phyloP scores from a whole-genome alignment of 352 stramenopile genomes.

The Pelagophyceae sp. region DNA sequence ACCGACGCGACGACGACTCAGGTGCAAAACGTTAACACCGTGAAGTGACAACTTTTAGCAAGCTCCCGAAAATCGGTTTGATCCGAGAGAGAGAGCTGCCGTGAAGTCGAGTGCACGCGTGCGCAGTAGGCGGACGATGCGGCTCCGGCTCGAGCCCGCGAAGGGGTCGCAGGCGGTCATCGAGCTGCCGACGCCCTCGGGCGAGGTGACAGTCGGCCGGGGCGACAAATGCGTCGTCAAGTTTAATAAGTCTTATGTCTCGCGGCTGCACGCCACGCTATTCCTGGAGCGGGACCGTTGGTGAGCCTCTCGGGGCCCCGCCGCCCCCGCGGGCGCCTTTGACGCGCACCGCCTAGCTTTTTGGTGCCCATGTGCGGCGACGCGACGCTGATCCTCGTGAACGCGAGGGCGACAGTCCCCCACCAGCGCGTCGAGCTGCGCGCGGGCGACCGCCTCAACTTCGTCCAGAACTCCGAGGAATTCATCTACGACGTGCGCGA shows the following conservation, averaged over 20 bases:
- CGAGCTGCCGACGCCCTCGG: not conserved
- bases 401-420: not conserved
- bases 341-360: not conserved
- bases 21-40: too few relatives aligned
- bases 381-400: not conserved
- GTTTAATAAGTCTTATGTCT: not conserved
- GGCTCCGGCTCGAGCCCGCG: not conserved
- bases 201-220: not conserved
- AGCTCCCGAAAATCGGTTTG: too few relatives aligned
- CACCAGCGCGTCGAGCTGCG: slow-evolving; percentile 8
- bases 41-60: too few relatives aligned
- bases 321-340: too few relatives aligned
- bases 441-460: not conserved
- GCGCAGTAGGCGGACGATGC: too few relatives aligned
- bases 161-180: too few relatives aligned
- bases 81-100: too few relatives aligned
- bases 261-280: not conserved
- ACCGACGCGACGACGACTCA: too few relatives aligned
- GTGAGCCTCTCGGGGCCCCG: too few relatives aligned
- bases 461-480: not conserved
- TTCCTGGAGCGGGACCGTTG: not conserved
- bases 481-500: not conserved
- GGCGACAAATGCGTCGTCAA: not conserved
- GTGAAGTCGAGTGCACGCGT: too few relatives aligned
- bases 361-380: not conserved